These are phyloP conservation scores for Cenchrus fungigraminus DNA, from an alignment of 176 grass and related monocot genomes.

Conservation along the genomic window DNA sequence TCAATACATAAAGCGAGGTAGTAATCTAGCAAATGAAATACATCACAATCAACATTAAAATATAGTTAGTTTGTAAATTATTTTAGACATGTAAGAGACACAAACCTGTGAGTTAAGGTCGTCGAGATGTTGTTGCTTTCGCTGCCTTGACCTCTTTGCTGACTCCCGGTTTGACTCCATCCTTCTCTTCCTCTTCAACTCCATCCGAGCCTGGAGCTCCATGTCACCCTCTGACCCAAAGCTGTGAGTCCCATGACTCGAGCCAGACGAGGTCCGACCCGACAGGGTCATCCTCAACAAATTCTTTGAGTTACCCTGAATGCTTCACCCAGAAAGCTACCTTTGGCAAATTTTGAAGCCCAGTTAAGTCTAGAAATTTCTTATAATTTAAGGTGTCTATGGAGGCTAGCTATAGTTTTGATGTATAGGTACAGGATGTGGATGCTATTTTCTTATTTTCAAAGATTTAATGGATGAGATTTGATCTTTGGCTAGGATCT, in stretches of 20 bases:
- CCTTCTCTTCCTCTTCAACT: constrained; percentile 58
- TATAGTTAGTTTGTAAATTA: background rate
- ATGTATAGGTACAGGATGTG: constrained; percentile 6
- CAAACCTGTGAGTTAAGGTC: constrained; percentile 44
- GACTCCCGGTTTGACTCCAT: constrained; percentile 80
- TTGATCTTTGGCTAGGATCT: constrained; percentile 6
- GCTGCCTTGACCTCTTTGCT: constrained; percentile 57
- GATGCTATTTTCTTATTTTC: background rate
- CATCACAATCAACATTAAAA: background rate
- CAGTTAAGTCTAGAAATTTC: background rate
- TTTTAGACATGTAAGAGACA: no score
- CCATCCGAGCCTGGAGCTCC: constrained; percentile 57
- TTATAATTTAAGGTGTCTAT: background rate
- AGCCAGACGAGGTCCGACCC: constrained; percentile 27
- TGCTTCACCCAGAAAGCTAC: background rate
- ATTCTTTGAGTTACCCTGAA: background rate
- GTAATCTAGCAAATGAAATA: background rate
- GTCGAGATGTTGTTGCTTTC: constrained; percentile 64
- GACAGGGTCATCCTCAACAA: constrained; percentile 16
- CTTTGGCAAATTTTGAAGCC: background rate
- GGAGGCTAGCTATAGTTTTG: constrained; percentile 18
- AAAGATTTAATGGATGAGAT: background rate
- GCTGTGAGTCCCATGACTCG: constrained; percentile 3
- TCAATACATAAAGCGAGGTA: constrained; percentile 40
- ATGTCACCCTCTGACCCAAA: constrained; percentile 28